Percentiles rank a stretch among this genome's conserved stretches.
phyloP scores from a whole-genome alignment of 352 stramenopile genomes.

The Pythium rhizo-oryzae region DNA sequence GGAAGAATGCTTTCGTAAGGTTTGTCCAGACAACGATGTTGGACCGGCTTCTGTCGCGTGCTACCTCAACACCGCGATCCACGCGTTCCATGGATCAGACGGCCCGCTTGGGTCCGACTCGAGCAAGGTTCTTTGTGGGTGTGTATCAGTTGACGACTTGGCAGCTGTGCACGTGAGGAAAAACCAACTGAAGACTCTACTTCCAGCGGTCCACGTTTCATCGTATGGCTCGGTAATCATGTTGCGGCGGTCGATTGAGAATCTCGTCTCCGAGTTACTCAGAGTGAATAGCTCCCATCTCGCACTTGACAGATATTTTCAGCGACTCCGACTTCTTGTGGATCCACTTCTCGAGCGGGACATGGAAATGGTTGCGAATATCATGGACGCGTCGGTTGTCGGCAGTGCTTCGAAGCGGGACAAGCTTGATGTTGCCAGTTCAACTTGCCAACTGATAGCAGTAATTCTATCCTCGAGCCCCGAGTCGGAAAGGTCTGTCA shows the following conservation, averaged over 20 bases:
- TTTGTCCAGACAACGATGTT: slow-evolving; percentile 2
- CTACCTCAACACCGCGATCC: slow-evolving; percentile 36
- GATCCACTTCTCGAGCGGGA: slow-evolving; percentile 26
- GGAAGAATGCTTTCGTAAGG: slow-evolving; percentile 27
- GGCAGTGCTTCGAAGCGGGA: slow-evolving; percentile 7
- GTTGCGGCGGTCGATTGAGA: slow-evolving; percentile 24
- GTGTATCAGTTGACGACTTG: slow-evolving; percentile 23
- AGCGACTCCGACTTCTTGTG: slow-evolving; percentile 26
- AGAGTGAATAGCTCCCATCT: slow-evolving; percentile 12
- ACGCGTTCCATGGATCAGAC: slow-evolving; percentile 31
- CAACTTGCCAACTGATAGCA: slow-evolving; percentile 18
- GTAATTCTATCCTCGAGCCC: slow-evolving; percentile 3
- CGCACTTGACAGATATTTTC: slow-evolving; percentile 17
- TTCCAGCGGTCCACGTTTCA: slow-evolving; percentile 22
- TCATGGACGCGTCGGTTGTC: slow-evolving; percentile 1
- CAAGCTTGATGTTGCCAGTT: slow-evolving; percentile 11
- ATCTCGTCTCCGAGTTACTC: slow-evolving; percentile 22
- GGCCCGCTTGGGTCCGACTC: slow-evolving; percentile 23
- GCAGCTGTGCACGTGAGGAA: slow-evolving; percentile 16
- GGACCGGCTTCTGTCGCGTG: slow-evolving; percentile 25
- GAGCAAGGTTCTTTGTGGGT: slow-evolving; percentile 27
- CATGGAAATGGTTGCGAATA: slow-evolving; percentile 15
- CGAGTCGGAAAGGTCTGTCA: slow-evolving; percentile 3
- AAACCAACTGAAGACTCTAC: slow-evolving; percentile 28
- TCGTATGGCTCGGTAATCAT: slow-evolving; percentile 13